Evolutionary conservation across 2,329 filamentous ascomycete species (phyloP), one percentile per base, ranked within the genome.

Genomic region (Epichloe brachyelytri): DNA sequence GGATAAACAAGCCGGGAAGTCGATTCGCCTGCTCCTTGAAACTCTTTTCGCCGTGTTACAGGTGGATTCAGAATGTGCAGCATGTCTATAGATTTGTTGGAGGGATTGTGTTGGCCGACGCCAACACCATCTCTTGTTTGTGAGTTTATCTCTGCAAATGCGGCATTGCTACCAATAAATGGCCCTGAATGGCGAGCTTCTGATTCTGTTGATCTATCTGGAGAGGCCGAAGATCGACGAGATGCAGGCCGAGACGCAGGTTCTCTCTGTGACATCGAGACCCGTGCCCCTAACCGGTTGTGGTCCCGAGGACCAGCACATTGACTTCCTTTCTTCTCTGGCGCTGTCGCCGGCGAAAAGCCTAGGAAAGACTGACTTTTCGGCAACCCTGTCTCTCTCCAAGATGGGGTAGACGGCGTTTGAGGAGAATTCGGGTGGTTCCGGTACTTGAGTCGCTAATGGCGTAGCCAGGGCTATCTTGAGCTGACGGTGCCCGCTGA

Each of bases 261-360:
- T 62, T 72, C 74, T 71, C 73, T 75, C 72, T 80, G 77, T 71
- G 78, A 81, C 80, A 83, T 83, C 71, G 77, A 75, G 71, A 70
- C 70, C 75, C 73, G 73, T 68, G 78, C 76, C 72, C 77, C 75
- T 73, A 67, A 70, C 66, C 68, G 66, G 68, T 68, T 68, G 64
- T 69, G 68, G 68, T 69, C 71, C 66, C 67, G 67, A 68, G 68
- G 70, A 70, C 70, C 72, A 66, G 72, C 68, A 76, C 79, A 82
- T 82, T 73, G 78, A 79, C 72, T 64, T 59, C 57, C 58, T 43
- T 49, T 57, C 45, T 54, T 52, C 34, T 51, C 53, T 53, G 56
- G 49, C 53, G 60, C 56, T 43, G 54, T 56, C 20, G 53, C 48
- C 53, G 54, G 53, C 38, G 57, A 54, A 43, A 52, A 57, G 48